A percentile compares a stretch with the other conserved stretches of the same genome.
Evolutionary conservation across 2,329 filamentous ascomycete genomes (phyloP).

Genomic region (Arthrinium puccinioides): DNA sequence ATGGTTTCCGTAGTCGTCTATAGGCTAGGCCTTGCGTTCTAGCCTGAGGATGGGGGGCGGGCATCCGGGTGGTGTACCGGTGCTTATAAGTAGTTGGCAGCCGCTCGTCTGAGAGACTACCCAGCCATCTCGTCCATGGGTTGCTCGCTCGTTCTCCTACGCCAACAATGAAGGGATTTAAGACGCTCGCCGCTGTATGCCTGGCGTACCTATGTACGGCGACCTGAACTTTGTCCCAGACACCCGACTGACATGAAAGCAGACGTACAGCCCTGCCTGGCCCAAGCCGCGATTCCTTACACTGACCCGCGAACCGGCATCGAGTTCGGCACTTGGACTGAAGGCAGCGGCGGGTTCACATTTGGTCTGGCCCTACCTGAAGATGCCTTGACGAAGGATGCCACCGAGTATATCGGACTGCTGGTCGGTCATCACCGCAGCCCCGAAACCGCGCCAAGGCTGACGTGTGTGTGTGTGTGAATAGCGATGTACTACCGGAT

Average conservation of each 20-base stretch:
- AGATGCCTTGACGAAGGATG: constrained; percentile 20
- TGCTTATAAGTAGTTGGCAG: no score
- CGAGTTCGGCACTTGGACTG: constrained; percentile 20
- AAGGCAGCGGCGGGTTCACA: constrained; percentile 15
- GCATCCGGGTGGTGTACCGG: no score
- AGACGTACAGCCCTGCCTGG: constrained; percentile 19
- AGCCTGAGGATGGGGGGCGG: no score
- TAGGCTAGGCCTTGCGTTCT: no score
- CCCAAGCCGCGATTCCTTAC: constrained; percentile 14
- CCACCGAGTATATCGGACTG: constrained; percentile 21
- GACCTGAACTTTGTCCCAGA: background rate
- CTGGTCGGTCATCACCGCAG: constrained; percentile 14
- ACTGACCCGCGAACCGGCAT: constrained; percentile 22
- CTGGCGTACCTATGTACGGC: no score
- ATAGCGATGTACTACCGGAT: constrained; percentile 21
- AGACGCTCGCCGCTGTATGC: constrained; percentile 19
- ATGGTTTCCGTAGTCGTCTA: no score
- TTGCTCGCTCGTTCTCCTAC: no score
- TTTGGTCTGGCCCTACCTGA: constrained; percentile 20
- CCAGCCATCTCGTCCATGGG: no score
- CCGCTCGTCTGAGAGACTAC: no score
- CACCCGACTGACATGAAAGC: constrained; percentile 9
- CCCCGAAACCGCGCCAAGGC: background rate
- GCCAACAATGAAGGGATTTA: constrained; percentile 22
- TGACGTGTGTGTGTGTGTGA: background rate